phyloP scores from a whole-genome alignment of 108 stramenopile species.

The Fistulifera solaris region DNA sequence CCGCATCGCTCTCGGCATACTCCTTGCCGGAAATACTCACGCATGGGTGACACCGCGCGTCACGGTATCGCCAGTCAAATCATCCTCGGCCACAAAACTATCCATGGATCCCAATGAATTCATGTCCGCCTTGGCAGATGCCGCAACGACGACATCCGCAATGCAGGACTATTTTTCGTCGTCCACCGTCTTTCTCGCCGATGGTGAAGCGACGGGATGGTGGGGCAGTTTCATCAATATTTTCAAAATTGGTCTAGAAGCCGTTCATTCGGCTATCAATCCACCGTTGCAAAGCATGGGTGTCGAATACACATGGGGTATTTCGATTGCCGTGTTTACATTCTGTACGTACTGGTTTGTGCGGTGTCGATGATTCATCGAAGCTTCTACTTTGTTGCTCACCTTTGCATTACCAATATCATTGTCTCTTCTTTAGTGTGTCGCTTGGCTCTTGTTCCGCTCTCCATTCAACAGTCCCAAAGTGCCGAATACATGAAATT shows the following conservation, averaged over 20 bases:
- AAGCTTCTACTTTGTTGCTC: not conserved
- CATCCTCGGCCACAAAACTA: too few relatives aligned
- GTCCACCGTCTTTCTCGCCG: conserved; percentile 3
- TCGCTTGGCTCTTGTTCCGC: conserved; percentile 75
- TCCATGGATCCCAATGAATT: too few relatives aligned
- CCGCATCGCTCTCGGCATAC: too few relatives aligned
- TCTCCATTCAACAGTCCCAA: conserved; percentile 84
- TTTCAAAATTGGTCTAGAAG: conserved; percentile 37
- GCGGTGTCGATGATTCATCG: not conserved
- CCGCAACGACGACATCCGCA: too few relatives aligned
- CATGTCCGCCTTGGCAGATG: too few relatives aligned
- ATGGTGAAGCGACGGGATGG: conserved; percentile 30
- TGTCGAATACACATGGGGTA: conserved; percentile 66
- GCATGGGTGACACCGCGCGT: too few relatives aligned
- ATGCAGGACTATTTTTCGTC: too few relatives aligned
- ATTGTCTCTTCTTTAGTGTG: not conserved
- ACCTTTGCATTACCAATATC: too few relatives aligned
- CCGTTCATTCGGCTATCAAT: conserved; percentile 59
- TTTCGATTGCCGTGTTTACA: conserved; percentile 72
- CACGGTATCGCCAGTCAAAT: too few relatives aligned
- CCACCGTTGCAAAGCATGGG: conserved; percentile 48
- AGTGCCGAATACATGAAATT: conserved; percentile 85
- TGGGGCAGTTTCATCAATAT: conserved; percentile 44
- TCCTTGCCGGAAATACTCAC: too few relatives aligned
- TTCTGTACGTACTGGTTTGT: conserved; percentile 33